Evolutionary conservation across 2,329 filamentous ascomycete genomes (phyloP).

Genomic region (Pseudopithomyces maydicus): DNA sequence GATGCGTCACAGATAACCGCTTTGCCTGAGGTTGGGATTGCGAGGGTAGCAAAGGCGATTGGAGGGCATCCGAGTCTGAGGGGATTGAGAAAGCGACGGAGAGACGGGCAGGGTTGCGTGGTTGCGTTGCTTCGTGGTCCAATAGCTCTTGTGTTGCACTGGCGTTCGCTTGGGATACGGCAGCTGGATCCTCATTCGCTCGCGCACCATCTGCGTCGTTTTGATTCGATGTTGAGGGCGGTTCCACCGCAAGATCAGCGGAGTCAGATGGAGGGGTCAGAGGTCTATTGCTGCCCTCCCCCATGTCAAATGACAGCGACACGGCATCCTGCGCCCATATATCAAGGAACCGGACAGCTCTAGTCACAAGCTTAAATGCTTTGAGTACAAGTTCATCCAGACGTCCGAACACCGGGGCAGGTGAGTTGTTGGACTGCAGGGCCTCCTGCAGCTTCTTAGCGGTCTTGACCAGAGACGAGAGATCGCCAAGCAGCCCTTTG

Average conservation of each 20-base stretch:
- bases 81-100: constrained; percentile 45
- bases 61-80: constrained; percentile 43
- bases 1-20: constrained; percentile 66
- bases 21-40: constrained; percentile 45
- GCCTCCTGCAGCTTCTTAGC: constrained; percentile 83
- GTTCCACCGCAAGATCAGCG: constrained; percentile 37
- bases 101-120: constrained; percentile 35
- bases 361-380: constrained; percentile 91
- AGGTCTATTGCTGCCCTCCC: constrained; percentile 40
- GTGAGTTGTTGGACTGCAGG: constrained; percentile 50
- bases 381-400: constrained; percentile 93
- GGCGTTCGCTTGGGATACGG: constrained; percentile 43
- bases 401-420: constrained; percentile 67
- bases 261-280: constrained; percentile 46
- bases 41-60: constrained; percentile 33
- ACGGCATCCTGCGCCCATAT: constrained; percentile 68
- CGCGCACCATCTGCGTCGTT: constrained; percentile 35
- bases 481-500: constrained; percentile 85
- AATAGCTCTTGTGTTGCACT: constrained; percentile 30
- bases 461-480: constrained; percentile 86
- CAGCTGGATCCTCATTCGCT: constrained; percentile 51
- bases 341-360: constrained; percentile 88
- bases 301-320: constrained; percentile 54
- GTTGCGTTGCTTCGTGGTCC: constrained; percentile 35
- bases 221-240: constrained; percentile 27